Percentiles rank a stretch among this genome's conserved stretches.
These are phyloP conservation scores for Chlorella vulgaris DNA, from an alignment of 139 green algal genomes.

Conservation along the genomic window DNA sequence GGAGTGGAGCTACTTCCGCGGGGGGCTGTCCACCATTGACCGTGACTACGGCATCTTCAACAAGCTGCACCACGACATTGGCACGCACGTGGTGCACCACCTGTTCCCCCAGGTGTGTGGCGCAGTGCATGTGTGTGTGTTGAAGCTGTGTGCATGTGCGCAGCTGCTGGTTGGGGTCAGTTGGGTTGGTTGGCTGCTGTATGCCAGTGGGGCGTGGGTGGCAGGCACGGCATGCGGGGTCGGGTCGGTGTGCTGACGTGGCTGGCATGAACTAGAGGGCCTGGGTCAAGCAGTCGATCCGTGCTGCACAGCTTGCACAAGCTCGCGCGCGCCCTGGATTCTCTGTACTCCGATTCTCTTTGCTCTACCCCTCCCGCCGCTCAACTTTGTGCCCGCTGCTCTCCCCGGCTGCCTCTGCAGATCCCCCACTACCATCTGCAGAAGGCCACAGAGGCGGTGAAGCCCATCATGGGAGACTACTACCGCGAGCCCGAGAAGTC, in stretches of 20 bases:
- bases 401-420: constrained; percentile 43
- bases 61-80: constrained; percentile 97
- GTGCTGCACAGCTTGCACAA: too few relatives aligned
- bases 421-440: constrained; percentile 96
- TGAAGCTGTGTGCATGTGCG: too few relatives aligned
- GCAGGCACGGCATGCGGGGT: too few relatives aligned
- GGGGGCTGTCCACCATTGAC: constrained; percentile 91
- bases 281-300: too few relatives aligned
- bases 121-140: too few relatives aligned
- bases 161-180: too few relatives aligned
- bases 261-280: too few relatives aligned
- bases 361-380: not conserved
- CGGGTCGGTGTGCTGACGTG: too few relatives aligned
- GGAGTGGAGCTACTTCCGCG: constrained; percentile 95
- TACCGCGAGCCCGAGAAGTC: constrained; percentile 73
- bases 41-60: constrained; percentile 96
- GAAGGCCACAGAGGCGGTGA: constrained; percentile 89
- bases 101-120: constrained; percentile 76
- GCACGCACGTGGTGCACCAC: constrained; percentile 95
- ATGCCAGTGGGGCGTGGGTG: too few relatives aligned
- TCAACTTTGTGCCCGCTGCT: not conserved
- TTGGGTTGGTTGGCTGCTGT: not conserved
- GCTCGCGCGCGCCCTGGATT: too few relatives aligned
- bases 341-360: not conserved
- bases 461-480: constrained; percentile 90